Conservation (phyloP, 495 filamentous ascomycete genomes). For the Xylaria flabelliformis region DNA sequence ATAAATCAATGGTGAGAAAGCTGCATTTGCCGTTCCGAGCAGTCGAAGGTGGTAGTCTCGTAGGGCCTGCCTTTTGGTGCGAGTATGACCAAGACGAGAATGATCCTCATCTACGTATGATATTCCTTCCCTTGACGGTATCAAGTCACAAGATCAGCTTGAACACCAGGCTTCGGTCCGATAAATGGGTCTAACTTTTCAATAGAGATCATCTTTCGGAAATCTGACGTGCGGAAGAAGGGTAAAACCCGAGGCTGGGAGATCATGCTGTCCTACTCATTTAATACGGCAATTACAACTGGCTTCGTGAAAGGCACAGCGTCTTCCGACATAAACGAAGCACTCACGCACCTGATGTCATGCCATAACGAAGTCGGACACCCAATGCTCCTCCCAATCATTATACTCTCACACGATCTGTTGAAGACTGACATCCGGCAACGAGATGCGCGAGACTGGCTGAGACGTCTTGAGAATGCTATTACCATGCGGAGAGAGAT, state of each 20-base stretch:
- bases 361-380: slow-evolving; percentile 55
- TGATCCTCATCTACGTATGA: slow-evolving; percentile 58
- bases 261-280: slow-evolving; percentile 62
- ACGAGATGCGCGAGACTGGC: slow-evolving; percentile 62
- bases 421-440: slow-evolving; percentile 58
- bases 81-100: slow-evolving; percentile 58
- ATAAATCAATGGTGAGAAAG: slow-evolving; percentile 44
- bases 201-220: slow-evolving; percentile 61
- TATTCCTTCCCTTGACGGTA: background rate
- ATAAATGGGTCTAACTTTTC: background rate
- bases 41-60: slow-evolving; percentile 57
- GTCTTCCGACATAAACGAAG: slow-evolving; percentile 53
- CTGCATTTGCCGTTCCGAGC: slow-evolving; percentile 57
- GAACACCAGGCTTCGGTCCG: background rate
- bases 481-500: slow-evolving; percentile 62
- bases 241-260: slow-evolving; percentile 64
- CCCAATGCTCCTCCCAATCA: slow-evolving; percentile 60
- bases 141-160: background rate
- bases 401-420: slow-evolving; percentile 60
- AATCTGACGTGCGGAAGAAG: slow-evolving; percentile 64
- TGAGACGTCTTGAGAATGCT: slow-evolving; percentile 62
- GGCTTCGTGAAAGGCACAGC: slow-evolving; percentile 62
- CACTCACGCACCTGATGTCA: slow-evolving; percentile 52
- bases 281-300: slow-evolving; percentile 56
- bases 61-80: slow-evolving; percentile 64